Evolutionary conservation across 352 stramenopile genomes (phyloP).

Genomic region (Phytophthora crassamura): DNA sequence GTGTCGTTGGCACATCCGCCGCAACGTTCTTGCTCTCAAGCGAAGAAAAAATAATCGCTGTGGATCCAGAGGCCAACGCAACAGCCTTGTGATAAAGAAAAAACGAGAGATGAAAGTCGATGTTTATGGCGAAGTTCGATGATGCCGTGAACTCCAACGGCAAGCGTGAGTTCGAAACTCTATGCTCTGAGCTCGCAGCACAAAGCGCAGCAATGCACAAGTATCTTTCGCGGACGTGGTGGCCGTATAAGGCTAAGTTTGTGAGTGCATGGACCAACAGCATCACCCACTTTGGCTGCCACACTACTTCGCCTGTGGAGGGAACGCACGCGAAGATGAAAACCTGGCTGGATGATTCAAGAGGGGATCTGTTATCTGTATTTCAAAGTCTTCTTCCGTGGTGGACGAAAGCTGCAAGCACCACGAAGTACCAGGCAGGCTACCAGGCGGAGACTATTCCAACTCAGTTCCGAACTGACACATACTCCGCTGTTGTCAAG

Average conservation of each 20-base stretch:
- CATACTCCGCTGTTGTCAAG: no score
- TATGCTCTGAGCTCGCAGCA: neutral
- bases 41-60: no score
- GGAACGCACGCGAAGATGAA: constrained; percentile 9
- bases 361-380: neutral
- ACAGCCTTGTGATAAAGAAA: neutral
- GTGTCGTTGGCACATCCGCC: constrained; percentile 6
- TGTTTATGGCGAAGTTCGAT: constrained; percentile 5
- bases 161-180: constrained; percentile 1
- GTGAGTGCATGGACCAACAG: neutral
- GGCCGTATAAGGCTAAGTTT: constrained; percentile 5
- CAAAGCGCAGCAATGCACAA: no score
- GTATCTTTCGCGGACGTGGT: constrained; percentile 4
- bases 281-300: constrained; percentile 3
- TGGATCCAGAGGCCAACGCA: neutral
- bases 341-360: neutral
- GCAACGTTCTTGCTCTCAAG: neutral
- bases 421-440: neutral
- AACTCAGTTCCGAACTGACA: no score
- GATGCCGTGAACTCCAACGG: neutral
- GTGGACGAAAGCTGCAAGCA: neutral
- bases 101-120: neutral
- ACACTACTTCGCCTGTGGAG: neutral
- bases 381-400: constrained; percentile 7
- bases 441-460: no score